phyloP scores from a whole-genome alignment of 345 rosid genomes.

The Salix dunnii region DNA sequence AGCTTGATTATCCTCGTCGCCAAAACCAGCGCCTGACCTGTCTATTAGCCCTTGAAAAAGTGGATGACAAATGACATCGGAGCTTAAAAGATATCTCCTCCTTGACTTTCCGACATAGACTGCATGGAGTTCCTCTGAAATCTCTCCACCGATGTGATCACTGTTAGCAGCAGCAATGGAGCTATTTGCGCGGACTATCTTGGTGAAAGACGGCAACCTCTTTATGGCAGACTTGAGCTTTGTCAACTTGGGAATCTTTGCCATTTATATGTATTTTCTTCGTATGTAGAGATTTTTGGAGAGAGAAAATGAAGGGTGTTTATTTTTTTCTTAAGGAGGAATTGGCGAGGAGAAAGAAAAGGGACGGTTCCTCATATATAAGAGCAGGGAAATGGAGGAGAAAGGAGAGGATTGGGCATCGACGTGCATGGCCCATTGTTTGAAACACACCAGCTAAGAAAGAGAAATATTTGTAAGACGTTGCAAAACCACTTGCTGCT shows the following conservation, averaged over 20 bases:
- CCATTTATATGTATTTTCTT: slow-evolving; percentile 38
- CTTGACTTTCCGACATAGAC: slow-evolving; percentile 89
- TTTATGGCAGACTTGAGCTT: slow-evolving; percentile 89
- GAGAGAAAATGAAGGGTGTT: slow-evolving; percentile 3
- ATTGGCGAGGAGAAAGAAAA: slow-evolving; percentile 27
- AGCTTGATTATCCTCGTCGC: slow-evolving; percentile 20
- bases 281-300: slow-evolving; percentile 1
- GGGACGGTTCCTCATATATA: slow-evolving; percentile 39
- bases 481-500: slow-evolving; percentile 27
- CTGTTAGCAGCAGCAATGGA: slow-evolving; percentile 8
- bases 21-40: slow-evolving; percentile 38
- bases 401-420: background rate
- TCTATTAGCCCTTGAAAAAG: slow-evolving; percentile 70
- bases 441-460: slow-evolving; percentile 61
- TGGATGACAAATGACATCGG: slow-evolving; percentile 66
- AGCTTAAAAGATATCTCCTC: slow-evolving; percentile 58
- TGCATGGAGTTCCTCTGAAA: slow-evolving; percentile 36
- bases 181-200: slow-evolving; percentile 33
- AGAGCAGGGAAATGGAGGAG: background rate
- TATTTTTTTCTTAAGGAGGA: background rate
- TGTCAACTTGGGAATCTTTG: slow-evolving; percentile 63
- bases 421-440: slow-evolving; percentile 56
- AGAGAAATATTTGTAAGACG: slow-evolving; percentile 14
- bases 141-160: background rate
- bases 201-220: slow-evolving; percentile 75